Percentiles rank a stretch among this genome's conserved stretches.
Conservation (phyloP, 2,329 filamentous ascomycete species). For the Sarocladium strictum region DNA sequence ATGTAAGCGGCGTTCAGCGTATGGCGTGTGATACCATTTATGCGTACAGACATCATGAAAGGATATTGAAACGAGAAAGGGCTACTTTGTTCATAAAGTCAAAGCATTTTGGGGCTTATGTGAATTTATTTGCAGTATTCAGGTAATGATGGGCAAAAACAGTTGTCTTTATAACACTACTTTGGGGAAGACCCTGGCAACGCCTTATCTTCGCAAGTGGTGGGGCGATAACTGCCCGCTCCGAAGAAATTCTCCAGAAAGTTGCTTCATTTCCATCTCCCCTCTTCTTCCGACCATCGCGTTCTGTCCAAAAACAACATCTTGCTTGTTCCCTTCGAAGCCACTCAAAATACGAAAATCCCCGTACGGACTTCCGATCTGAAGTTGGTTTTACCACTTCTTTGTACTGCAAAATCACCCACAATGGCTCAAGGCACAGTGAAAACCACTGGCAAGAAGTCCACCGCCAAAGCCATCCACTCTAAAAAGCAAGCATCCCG, state of each 20-base stretch:
- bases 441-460: conserved; percentile 39
- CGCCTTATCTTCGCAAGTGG: not conserved
- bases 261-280: not conserved
- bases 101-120: too few species aligned
- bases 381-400: not conserved
- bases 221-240: conserved; percentile 2
- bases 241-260: conserved; percentile 6
- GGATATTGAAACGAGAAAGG: too few species aligned
- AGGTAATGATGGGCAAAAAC: not conserved
- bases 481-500: conserved; percentile 38
- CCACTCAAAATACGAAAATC: too few species aligned
- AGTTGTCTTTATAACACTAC: not conserved
- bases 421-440: conserved; percentile 50
- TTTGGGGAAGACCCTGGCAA: not conserved
- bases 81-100: too few species aligned
- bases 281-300: not conserved
- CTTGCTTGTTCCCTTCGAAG: too few species aligned
- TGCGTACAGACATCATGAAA: too few species aligned
- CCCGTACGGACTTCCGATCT: too few species aligned
- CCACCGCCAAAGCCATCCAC: conserved; percentile 33
- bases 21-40: not conserved
- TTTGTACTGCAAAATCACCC: not conserved
- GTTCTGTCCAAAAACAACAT: too few species aligned
- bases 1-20: conserved; percentile 2
- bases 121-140: too few species aligned